Base-by-base conservation (phyloP, 108 stramenopile species). In the Conticribra guillardii region DNA sequence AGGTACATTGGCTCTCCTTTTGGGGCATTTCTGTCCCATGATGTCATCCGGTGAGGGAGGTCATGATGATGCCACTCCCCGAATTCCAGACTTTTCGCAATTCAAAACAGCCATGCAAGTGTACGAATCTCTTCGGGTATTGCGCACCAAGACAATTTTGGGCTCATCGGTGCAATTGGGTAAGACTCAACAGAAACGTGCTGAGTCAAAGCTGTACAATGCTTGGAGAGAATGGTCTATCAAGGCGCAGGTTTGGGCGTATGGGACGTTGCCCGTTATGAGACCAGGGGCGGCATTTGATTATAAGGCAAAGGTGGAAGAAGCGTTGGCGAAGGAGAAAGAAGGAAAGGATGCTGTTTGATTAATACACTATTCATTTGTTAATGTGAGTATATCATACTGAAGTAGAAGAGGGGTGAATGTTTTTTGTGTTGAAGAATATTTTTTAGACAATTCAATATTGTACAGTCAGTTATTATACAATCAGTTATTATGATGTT, bases 171-270 rank as follows among this genome's bases (percentile, higher is more conserved):
- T 83, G 19, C 50, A 62, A 29, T 37, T 73, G 67, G 86, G 89
- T 1, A 69, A 76, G 57, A 80, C 82, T 4, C 89, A 87, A 56
- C 86, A 87, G 44, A 81, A 76, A 60, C 73, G 89, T 14, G 86
- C 89, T 0, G 79, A 83, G 15, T 70, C 48, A 14, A 52, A 50
- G n/a, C 64, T 66, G 50, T 89, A 85, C 77, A 87, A 87, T 67
- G 67, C 74, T 0, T 69, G 60, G 31, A 68, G 79, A 44, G 89
- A 89, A 54, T 60, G 73, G 59, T 56, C 65, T 3, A 89, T 89
- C 54, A 65, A 64, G 53, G 71, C 84, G 5, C 76, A 89, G 32
- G 85, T 87, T 4, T 85, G 81, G 76, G 80, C 77, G 46, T 68
- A 86, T 65, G 89, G 85, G 31, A 89, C 86, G 11, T 52, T 80